These are phyloP conservation scores for Pholiota microspora DNA, from an alignment of 768 basidiomycete genomes.

Conservation along the genomic window DNA sequence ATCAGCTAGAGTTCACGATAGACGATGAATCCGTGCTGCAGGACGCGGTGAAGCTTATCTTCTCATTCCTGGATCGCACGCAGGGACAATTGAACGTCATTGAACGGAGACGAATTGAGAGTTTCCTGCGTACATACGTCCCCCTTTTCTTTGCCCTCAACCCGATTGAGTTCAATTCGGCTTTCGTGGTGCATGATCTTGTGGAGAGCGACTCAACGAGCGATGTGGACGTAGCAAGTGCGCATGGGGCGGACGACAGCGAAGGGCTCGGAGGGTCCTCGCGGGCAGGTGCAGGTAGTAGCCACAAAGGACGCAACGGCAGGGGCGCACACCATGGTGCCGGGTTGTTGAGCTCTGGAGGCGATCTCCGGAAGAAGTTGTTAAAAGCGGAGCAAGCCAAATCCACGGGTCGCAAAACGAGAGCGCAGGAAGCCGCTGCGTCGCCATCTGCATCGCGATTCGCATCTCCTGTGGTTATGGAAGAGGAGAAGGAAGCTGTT, in stretches of 20 bases:
- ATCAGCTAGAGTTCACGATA: constrained; percentile 80
- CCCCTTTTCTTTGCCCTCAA: constrained; percentile 80
- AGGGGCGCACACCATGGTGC: constrained; percentile 14
- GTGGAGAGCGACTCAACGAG: constrained; percentile 51
- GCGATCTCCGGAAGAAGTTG: constrained; percentile 76
- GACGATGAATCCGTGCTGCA: constrained; percentile 77
- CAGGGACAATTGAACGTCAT: constrained; percentile 66
- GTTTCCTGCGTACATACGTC: constrained; percentile 72
- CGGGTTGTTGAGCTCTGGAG: constrained; percentile 25
- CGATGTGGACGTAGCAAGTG: constrained; percentile 43
- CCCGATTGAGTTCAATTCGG: constrained; percentile 63
- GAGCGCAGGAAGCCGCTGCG: constrained; percentile 45
- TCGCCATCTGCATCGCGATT: constrained; percentile 57
- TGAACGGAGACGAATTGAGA: constrained; percentile 83
- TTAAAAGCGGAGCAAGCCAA: constrained; percentile 84
- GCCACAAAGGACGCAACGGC: constrained; percentile 28
- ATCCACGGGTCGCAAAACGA: constrained; percentile 57
- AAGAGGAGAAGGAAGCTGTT: constrained; percentile 33
- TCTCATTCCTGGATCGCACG: constrained; percentile 90
- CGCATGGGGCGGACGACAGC: constrained; percentile 35
- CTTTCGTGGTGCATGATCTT: constrained; percentile 58
- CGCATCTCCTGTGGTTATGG: constrained; percentile 57
- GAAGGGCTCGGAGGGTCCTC: constrained; percentile 8
- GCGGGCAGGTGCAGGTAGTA: constrained; percentile 27
- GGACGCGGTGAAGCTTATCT: constrained; percentile 84